Evolutionary conservation across 1,284 basidiomycete species (phyloP).

Genomic region (Puccinia coronata): DNA sequence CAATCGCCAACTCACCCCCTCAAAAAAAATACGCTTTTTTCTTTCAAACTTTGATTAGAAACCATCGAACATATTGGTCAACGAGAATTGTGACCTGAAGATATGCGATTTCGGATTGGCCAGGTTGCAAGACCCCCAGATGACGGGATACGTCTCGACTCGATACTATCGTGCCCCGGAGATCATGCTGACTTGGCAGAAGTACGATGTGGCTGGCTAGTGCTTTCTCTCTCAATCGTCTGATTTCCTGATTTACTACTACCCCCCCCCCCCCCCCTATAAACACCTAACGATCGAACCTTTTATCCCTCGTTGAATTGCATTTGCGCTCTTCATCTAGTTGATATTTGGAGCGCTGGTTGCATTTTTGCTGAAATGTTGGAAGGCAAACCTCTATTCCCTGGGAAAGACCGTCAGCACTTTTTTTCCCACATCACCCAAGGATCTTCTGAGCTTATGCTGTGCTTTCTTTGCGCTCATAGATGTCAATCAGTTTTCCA

Average conservation of each 20-base stretch:
- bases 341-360: conserved; percentile 98
- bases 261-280: too few relatives aligned
- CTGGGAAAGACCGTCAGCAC: conserved; percentile 80
- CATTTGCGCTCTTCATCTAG: conserved; percentile 56
- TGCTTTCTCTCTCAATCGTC: conserved; percentile 33
- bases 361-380: conserved; percentile 99
- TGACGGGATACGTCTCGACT: conserved; percentile 99
- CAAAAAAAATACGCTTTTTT: not conserved
- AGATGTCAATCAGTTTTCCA: conserved; percentile 99
- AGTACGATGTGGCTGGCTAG: conserved; percentile 89
- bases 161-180: conserved; percentile 98
- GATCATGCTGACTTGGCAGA: conserved; percentile 99
- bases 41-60: conserved; percentile 72
- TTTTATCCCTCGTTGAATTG: not conserved
- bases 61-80: conserved; percentile 99
- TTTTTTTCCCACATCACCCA: too few relatives aligned
- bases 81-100: conserved; percentile 98
- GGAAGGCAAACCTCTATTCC: conserved; percentile 97
- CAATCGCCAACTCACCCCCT: not conserved
- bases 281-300: not conserved
- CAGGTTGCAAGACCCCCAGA: conserved; percentile 90
- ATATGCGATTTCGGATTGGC: conserved; percentile 99
- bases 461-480: conserved; percentile 34
- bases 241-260: not conserved
- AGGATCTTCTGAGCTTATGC: too few relatives aligned